Evolutionary conservation across 2,329 filamentous ascomycete genomes (phyloP), one percentile per base, ranked within the genome.

Genomic region (Microsporum audouinii): DNA sequence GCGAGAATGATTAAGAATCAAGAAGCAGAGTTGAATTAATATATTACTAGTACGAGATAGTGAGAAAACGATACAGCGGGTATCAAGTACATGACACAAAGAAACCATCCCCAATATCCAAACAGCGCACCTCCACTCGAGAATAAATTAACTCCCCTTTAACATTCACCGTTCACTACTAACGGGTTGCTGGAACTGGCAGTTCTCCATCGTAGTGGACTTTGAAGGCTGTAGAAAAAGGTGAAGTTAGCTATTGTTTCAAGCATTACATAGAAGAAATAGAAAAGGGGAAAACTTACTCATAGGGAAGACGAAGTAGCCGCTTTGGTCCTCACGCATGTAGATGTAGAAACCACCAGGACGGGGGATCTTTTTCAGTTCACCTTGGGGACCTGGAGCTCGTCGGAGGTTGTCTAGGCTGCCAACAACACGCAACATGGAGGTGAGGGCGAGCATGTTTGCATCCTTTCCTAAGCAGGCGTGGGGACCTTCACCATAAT

Each of bases 281-380:
- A 36, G 6, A 4, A 51, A 55, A 57, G 3, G 14, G 29, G 55
- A 58, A 7, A n/a, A 68, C 69, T 74, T 75, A 80, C 78, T 79
- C 63, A 73, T 78, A 1, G 76, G 73, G 63, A 79, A 76, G 12
- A 70, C 70, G 14, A 80, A 71, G 55, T 75, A 76, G 0, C 77
- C 78, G 75, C 78, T 80, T 64, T 74, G 78, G 53, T 80, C 77
- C 61, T 79, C 78, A 23, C 79, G 71, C 60, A 78, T 80, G 6
- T 71, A 72, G 64, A 74, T 75, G 76, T 85, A 84, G 68, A 63
- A 78, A 72, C 0, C 68, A 65, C 7, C 62, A 53, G 47, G 66
- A 31, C 61, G 43, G 70, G 65, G 89, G 84, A 80, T 75, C 0
- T 73, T 76, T 72, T 79, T 79, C 63, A 79, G 73, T 55, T 68